These are phyloP conservation scores for Royoungia palumana DNA, from an alignment of 768 basidiomycete genomes.

Conservation along the genomic window DNA sequence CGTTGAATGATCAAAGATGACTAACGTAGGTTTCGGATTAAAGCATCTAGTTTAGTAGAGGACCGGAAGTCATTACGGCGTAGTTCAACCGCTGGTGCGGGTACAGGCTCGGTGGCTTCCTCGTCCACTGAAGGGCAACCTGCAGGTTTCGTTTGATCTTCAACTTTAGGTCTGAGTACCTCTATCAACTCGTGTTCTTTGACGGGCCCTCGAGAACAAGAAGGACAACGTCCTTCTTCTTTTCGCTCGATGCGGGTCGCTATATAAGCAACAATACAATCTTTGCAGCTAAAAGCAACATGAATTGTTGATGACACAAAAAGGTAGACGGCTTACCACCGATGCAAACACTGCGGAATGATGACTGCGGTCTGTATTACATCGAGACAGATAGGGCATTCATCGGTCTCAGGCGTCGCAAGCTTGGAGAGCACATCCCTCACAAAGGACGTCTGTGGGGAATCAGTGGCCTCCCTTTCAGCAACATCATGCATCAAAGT, in stretches of 20 bases:
- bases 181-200: constrained; percentile 63
- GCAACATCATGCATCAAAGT: constrained; percentile 55
- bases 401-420: constrained; percentile 46
- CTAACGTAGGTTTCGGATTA: constrained; percentile 68
- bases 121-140: constrained; percentile 8
- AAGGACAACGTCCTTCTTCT: constrained; percentile 75
- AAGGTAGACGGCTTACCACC: constrained; percentile 48
- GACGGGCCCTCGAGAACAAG: constrained; percentile 69
- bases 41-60: constrained; percentile 87
- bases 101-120: constrained; percentile 19
- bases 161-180: constrained; percentile 41
- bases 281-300: constrained; percentile 65
- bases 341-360: constrained; percentile 74
- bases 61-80: constrained; percentile 82
- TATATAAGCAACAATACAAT: constrained; percentile 79
- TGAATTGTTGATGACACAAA: neutral
- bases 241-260: constrained; percentile 64
- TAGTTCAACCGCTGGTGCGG: constrained; percentile 49
- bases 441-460: constrained; percentile 46
- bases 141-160: neutral
- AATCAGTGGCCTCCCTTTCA: constrained; percentile 31
- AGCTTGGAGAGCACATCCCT: constrained; percentile 65
- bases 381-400: constrained; percentile 83
- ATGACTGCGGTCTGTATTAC: constrained; percentile 67
- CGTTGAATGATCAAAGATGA: constrained; percentile 7